phyloP scores from a whole-genome alignment of 2,329 filamentous ascomycete genomes.

The Endothia cerciana region DNA sequence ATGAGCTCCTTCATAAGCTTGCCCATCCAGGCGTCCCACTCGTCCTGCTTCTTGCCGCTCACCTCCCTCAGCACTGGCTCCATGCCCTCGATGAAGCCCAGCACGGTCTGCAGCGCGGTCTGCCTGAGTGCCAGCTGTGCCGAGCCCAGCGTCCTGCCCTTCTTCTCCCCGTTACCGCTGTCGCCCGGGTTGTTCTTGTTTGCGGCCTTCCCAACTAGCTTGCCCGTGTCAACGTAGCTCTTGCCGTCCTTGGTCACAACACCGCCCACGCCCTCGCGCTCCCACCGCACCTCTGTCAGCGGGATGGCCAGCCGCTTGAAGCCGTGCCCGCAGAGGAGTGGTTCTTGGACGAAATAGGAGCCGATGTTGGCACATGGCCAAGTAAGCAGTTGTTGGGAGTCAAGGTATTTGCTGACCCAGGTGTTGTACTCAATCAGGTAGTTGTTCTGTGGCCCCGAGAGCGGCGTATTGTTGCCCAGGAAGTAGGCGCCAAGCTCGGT shows the following conservation, averaged over 20 bases:
- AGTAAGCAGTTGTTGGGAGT: constrained; percentile 68
- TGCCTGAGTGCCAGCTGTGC: constrained; percentile 75
- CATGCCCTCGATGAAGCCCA: constrained; percentile 82
- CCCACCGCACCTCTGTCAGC: constrained; percentile 83
- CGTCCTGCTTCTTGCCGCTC: constrained; percentile 85
- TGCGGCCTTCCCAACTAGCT: constrained; percentile 38
- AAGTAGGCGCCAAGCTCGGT: constrained; percentile 78
- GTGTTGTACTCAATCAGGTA: constrained; percentile 82
- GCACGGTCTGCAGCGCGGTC: constrained; percentile 79
- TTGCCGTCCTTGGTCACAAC: constrained; percentile 64
- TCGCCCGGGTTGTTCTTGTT: constrained; percentile 40
- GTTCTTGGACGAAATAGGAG: constrained; percentile 79
- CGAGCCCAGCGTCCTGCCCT: constrained; percentile 60
- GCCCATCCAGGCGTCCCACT: constrained; percentile 89
- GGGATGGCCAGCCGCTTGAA: constrained; percentile 85
- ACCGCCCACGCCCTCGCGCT: constrained; percentile 72
- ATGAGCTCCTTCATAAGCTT: constrained; percentile 86
- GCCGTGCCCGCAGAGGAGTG: constrained; percentile 68
- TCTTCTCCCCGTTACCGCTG: constrained; percentile 40
- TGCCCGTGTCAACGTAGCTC: constrained; percentile 60
- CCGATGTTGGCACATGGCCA: constrained; percentile 80
- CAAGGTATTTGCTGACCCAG: constrained; percentile 79
- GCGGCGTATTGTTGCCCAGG: constrained; percentile 80
- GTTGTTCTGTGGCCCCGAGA: constrained; percentile 78
- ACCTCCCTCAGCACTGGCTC: constrained; percentile 82